phyloP scores from a whole-genome alignment of 1,284 basidiomycete species.

The Neolentinus lepideus region DNA sequence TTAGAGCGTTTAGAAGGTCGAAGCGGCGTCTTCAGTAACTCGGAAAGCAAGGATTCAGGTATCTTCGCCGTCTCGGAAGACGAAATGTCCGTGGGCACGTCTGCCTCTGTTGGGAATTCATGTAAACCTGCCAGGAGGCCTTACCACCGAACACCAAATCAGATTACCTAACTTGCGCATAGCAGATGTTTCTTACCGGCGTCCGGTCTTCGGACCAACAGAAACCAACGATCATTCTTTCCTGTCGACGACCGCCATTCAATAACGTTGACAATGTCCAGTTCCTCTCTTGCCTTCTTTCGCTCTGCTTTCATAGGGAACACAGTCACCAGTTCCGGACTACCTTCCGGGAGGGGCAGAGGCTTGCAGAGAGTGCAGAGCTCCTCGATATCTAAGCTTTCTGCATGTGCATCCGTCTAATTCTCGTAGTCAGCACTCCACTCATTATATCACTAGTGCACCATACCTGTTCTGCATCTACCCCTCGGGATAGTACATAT shows the following conservation, averaged over 20 bases:
- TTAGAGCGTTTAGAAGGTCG: conserved; percentile 8
- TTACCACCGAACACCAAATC: conserved; percentile 23
- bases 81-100: conserved; percentile 29
- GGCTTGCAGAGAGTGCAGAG: conserved; percentile 69
- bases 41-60: conserved; percentile 32
- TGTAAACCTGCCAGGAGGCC: conserved; percentile 85
- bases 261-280: conserved; percentile 80
- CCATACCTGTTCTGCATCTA: not conserved
- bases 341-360: conserved; percentile 30
- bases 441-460: too few species aligned
- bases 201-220: conserved; percentile 78
- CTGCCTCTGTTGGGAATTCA: conserved; percentile 67
- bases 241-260: conserved; percentile 53
- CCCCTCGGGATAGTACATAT: conserved; percentile 24
- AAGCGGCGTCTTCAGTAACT: conserved; percentile 26
- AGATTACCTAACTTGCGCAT: conserved; percentile 2
- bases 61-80: conserved; percentile 29
- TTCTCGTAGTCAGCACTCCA: too few species aligned
- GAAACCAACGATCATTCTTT: conserved; percentile 46
- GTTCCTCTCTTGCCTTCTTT: conserved; percentile 80
- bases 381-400: conserved; percentile 62
- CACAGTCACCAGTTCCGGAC: conserved; percentile 41
- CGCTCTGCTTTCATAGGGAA: conserved; percentile 87
- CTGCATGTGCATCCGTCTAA: too few species aligned
- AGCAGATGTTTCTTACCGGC: conserved; percentile 46